Base-by-base conservation (phyloP, 192 early-diverging fungal genomes). In the Paraglomus brasilianum region DNA sequence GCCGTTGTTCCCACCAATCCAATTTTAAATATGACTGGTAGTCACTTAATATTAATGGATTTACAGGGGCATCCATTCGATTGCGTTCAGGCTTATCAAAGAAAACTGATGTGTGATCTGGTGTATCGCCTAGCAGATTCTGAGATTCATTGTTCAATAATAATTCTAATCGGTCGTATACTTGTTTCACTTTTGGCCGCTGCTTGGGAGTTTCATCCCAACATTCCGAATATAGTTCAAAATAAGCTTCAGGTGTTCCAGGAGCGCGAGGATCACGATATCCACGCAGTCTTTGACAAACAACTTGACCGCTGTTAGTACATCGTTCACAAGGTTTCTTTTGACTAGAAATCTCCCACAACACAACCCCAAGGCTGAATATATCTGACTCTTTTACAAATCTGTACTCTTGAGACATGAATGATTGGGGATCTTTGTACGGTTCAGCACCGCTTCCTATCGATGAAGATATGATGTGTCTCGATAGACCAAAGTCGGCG, bases 161-260 rank as follows among this genome's bases (percentile, higher is more conserved):
- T 3, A 3, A 21, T 30, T 57, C 53, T 42, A 69, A 56, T 40
- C 5, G 1, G 0, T 43, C 22, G 15, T 56, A 36, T 49, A 70
- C 57, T 38, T 44, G 5, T 38, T 70, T 15, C 19, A 43, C 19
- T 8, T 6, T 22, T 5, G 36, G 55, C 45, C 68, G 21, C 38
- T 45, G 41, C 13, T 62, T 8, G 14, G 68, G 68, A 2, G 19
- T 19, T n/a, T 36, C 22, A 30, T 24, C 21, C 68, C 68, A 70
- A 56, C 55, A 70, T 44, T 43, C 10, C 14, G 17, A 59, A 46
- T 70, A 70, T 24, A 70, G 36, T 14, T 70, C 68, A 47, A 30
- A 21, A 46, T 70, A 70, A 39, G 44, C 40, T 44, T 30, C 15
- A 42, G 68, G 68, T 21, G 68, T 70, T 17, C 21, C 19, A 24